A percentile compares a stretch with the other conserved stretches of the same genome.
phyloP scores from a whole-genome alignment of 495 filamentous ascomycete genomes.

The Trichoderma reesei region DNA sequence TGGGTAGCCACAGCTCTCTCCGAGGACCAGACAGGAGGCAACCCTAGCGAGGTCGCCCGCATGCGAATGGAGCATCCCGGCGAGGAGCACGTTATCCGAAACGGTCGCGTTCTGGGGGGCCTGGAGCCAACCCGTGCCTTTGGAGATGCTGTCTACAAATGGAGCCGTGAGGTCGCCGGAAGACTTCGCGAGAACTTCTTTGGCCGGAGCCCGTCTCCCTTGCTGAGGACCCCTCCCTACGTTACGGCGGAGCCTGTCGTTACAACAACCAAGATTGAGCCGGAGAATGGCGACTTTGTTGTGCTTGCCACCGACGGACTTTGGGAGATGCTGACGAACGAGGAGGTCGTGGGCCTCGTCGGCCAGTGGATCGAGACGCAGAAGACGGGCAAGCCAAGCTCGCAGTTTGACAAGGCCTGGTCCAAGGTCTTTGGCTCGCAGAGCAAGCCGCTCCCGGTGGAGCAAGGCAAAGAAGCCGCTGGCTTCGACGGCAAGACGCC shows the following conservation, averaged over 20 bases:
- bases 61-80: conserved; percentile 78
- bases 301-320: conserved; percentile 95
- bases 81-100: conserved; percentile 72
- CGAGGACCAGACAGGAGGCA: conserved; percentile 85
- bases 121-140: conserved; percentile 91
- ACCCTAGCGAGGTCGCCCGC: conserved; percentile 69
- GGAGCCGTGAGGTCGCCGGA: conserved; percentile 72
- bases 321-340: conserved; percentile 99
- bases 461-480: conserved; percentile 26
- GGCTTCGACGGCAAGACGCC: conserved; percentile 51
- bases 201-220: conserved; percentile 58
- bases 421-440: conserved; percentile 44
- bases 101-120: conserved; percentile 83
- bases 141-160: conserved; percentile 95
- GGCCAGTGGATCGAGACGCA: conserved; percentile 92
- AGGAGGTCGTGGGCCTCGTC: conserved; percentile 93
- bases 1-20: conserved; percentile 88
- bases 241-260: conserved; percentile 94
- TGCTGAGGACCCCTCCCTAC: conserved; percentile 86
- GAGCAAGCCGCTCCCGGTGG: conserved; percentile 47
- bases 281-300: conserved; percentile 83
- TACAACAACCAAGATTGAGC: conserved; percentile 90
- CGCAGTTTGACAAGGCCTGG: conserved; percentile 41
- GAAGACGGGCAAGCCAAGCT: conserved; percentile 26
- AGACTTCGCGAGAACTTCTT: conserved; percentile 78